Evolutionary conservation across 805 yeast genomes (phyloP), one percentile per base, ranked within the genome.

Genomic region (Yarrowia osloensis): DNA sequence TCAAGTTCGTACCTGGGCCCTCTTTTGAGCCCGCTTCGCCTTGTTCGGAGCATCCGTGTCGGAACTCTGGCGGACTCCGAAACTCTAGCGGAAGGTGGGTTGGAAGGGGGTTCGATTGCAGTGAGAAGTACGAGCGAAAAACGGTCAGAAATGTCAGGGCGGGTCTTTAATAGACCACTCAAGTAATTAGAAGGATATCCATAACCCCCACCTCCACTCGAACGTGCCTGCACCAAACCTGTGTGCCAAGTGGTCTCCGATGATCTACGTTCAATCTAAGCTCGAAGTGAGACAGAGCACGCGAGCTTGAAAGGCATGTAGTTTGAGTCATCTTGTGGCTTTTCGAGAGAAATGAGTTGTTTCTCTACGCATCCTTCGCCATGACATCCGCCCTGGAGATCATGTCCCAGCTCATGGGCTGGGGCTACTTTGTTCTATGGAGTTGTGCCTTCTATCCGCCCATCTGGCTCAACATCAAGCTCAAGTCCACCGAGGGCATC

Each of bases 381-480:
- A 49, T 49, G 50, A 46, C 50, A 22, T 49, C 61, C 1, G 44
- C 44, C 0, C 44, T 54, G 31, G 44, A 35, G 15, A 22, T 54
- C 12, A 4, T 54, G 21, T 54, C 61, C 42, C 29, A 35, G 31
- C 21, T 54, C 28, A 54, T 54, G 61, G 61, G 44, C 22, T 54
- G 61, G 44, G 61, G 33, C 44, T 54, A 54, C 31, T 35, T 26
- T 35, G 61, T 37, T 40, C 35, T 39, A 2, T 59, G 69, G 80
- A 77, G 79, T 35, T 70, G 76, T 12, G 76, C 80, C 28, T 70
- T 77, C 52, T 77, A 78, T 67, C 80, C 80, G 4, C 79, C 80
- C 12, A 65, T 77, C 3, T 65, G 75, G 49, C 72, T 77, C 37
- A 77, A 74, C 65, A 68, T 69, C 21, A 69, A 71, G 57, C 70